Conservation (phyloP, 2,329 filamentous ascomycete genomes). For the Trichoderma cornu-damae region DNA sequence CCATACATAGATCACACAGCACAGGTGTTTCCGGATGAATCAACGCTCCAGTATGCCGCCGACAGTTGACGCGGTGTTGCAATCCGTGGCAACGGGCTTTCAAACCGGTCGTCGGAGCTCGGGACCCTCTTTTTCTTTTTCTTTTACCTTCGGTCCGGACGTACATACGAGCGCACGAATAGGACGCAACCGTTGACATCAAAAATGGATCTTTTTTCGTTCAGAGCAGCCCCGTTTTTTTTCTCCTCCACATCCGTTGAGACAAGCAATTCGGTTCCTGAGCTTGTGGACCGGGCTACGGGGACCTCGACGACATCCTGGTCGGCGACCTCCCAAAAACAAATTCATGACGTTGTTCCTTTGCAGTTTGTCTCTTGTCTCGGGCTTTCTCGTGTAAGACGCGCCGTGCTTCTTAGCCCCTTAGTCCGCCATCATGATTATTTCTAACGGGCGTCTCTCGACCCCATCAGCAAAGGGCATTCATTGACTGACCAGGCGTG, state of each 20-base stretch:
- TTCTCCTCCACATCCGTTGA: neutral
- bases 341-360: neutral
- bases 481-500: neutral
- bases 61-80: slow-evolving; percentile 11
- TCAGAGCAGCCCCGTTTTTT: neutral
- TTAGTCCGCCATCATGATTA: slow-evolving; percentile 3
- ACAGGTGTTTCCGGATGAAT: slow-evolving; percentile 5
- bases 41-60: neutral
- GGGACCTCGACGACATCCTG: slow-evolving; percentile 14
- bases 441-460: slow-evolving; percentile 3
- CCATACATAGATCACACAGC: neutral
- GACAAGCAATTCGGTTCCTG: slow-evolving; percentile 12
- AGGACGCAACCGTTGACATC: slow-evolving; percentile 10
- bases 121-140: slow-evolving; percentile 12
- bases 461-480: neutral
- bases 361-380: neutral
- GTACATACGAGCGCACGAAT: slow-evolving; percentile 13
- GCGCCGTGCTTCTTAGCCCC: neutral
- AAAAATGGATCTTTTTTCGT: neutral
- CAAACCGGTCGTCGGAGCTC: slow-evolving; percentile 9
- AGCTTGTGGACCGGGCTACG: slow-evolving; percentile 10
- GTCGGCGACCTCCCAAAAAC: slow-evolving; percentile 13
- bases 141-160: neutral
- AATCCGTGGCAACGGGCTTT: slow-evolving; percentile 6
- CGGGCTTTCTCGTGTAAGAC: slow-evolving; percentile 6